Evolutionary conservation across 768 basidiomycete genomes (phyloP).

Genomic region (Paxillus involutus): DNA sequence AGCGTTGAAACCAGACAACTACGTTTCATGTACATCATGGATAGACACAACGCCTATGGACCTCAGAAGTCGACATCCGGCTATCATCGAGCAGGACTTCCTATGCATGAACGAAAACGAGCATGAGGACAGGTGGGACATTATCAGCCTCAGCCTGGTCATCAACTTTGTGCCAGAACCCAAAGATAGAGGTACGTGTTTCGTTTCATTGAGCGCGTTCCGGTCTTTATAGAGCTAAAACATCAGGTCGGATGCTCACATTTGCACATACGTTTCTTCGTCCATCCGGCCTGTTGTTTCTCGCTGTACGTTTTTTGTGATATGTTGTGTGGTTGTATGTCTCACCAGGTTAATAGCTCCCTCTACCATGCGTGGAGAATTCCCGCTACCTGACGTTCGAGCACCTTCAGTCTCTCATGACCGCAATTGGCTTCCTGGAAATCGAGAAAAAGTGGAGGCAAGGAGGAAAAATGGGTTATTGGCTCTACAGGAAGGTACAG

Average conservation of each 20-base stretch:
- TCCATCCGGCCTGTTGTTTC: constrained; percentile 60
- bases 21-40: constrained; percentile 64
- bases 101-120: constrained; percentile 54
- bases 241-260: constrained; percentile 67
- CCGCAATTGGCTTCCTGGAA: constrained; percentile 59
- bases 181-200: constrained; percentile 62
- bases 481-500: constrained; percentile 62
- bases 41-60: constrained; percentile 78
- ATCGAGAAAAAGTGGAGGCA: constrained; percentile 59
- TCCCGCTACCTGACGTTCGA: constrained; percentile 77
- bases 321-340: not conserved
- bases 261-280: constrained; percentile 58
- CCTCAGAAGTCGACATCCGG: constrained; percentile 78
- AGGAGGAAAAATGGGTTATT: constrained; percentile 86
- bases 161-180: constrained; percentile 85
- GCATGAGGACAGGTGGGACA: constrained; percentile 64
- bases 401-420: constrained; percentile 58
- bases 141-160: constrained; percentile 84
- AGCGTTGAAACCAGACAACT: constrained; percentile 84
- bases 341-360: constrained; percentile 53
- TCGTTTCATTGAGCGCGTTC: not conserved
- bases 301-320: constrained; percentile 52
- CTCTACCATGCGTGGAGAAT: constrained; percentile 81
- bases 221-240: constrained; percentile 1
- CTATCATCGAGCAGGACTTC: constrained; percentile 86